These are phyloP conservation scores for Gamarada debralockiae DNA, from an alignment of 495 filamentous ascomycete genomes.

Conservation along the genomic window DNA sequence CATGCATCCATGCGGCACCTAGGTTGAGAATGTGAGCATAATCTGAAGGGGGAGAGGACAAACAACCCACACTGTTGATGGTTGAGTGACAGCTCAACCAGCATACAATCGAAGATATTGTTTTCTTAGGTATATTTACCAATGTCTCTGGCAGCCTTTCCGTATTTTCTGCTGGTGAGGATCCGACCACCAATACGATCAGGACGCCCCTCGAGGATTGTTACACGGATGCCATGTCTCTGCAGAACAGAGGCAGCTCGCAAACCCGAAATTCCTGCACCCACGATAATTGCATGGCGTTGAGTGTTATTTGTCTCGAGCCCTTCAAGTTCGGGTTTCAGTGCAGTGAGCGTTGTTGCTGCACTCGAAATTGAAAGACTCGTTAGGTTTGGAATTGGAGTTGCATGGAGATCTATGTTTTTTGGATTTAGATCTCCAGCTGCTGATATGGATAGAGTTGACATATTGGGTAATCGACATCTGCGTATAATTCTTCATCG, in stretches of 20 bases:
- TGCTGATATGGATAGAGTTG: constrained; percentile 22
- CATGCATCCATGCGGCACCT: constrained; percentile 21
- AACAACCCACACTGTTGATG: constrained; percentile 23
- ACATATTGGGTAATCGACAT: constrained; percentile 21
- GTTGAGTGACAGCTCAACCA: constrained; percentile 13
- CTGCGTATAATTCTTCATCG: constrained; percentile 12
- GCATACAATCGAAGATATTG: constrained; percentile 20
- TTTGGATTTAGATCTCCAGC: constrained; percentile 20
- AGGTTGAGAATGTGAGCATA: constrained; percentile 13
- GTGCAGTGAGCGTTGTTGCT: background rate
- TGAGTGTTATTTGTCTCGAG: background rate
- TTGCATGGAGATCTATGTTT: constrained; percentile 16
- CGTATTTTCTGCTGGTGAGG: constrained; percentile 10
- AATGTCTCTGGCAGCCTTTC: constrained; percentile 20
- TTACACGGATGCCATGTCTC: constrained; percentile 15
- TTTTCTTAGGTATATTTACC: constrained; percentile 20
- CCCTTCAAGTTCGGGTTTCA: constrained; percentile 11
- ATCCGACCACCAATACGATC: constrained; percentile 16
- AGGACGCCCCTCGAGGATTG: constrained; percentile 11
- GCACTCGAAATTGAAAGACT: constrained; percentile 1
- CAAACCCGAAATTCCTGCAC: constrained; percentile 17
- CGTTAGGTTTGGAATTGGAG: constrained; percentile 9
- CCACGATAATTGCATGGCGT: constrained; percentile 17
- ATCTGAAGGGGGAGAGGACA: constrained; percentile 13
- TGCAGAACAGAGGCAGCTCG: constrained; percentile 14